These are phyloP conservation scores for Chrysanthemum makinoi DNA, from an alignment of 129 eudicot genomes.

Conservation along the genomic window DNA sequence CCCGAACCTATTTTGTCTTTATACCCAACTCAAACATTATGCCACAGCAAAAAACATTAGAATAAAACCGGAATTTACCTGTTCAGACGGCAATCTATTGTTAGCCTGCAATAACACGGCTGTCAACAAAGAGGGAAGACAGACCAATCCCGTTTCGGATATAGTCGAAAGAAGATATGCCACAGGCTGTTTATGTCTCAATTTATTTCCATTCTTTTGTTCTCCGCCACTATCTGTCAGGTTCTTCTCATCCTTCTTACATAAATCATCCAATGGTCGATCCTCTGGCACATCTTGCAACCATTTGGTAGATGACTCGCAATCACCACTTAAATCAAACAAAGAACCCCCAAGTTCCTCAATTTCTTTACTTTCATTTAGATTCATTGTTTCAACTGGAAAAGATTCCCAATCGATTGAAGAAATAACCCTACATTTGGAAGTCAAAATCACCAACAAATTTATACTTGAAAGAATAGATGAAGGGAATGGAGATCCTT, in stretches of 20 bases:
- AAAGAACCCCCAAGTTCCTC: conserved; percentile 27
- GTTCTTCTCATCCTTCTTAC: conserved; percentile 46
- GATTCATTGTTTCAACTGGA: conserved; percentile 32
- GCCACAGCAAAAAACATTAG: neutral
- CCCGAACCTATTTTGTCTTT: no score
- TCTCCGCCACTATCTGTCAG: conserved; percentile 30
- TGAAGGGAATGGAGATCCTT: conserved; percentile 96
- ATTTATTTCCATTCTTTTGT: conserved; percentile 38
- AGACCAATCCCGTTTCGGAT: conserved; percentile 87
- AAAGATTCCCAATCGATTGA: conserved; percentile 76
- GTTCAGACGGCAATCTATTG: conserved; percentile 79
- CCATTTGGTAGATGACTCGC: conserved; percentile 19
- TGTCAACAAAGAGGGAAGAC: conserved; percentile 91
- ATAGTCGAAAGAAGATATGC: conserved; percentile 72
- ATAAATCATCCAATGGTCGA: conserved; percentile 41
- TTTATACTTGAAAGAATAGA: conserved; percentile 78
- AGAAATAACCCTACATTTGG: conserved; percentile 48
- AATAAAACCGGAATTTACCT: conserved; percentile 35
- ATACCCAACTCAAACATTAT: neutral
- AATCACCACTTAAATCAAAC: conserved; percentile 21
- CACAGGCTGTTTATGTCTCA: conserved; percentile 48
- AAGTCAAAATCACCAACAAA: conserved; percentile 74
- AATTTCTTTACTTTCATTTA: conserved; percentile 23
- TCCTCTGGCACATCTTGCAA: conserved; percentile 68
- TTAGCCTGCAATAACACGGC: conserved; percentile 95